phyloP scores from a whole-genome alignment of 2,329 filamentous ascomycete species.

The Trichoderma koningii region DNA sequence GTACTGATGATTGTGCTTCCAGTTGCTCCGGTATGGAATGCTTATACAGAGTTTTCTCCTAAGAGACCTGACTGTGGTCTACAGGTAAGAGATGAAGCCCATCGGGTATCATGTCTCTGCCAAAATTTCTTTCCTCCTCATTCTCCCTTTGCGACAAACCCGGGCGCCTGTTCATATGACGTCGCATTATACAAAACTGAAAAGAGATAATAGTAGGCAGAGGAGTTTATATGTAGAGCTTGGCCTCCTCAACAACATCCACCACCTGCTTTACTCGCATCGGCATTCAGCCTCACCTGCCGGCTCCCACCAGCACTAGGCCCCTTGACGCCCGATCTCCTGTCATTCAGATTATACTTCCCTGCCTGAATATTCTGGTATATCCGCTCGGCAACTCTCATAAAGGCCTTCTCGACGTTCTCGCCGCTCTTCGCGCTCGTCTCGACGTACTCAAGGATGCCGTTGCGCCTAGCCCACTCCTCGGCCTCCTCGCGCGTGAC shows the following conservation, averaged over 20 bases:
- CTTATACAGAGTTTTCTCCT: not conserved
- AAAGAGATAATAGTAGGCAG: no score
- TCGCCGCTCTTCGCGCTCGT: conserved; percentile 95
- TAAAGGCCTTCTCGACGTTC: conserved; percentile 89
- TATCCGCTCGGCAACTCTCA: conserved; percentile 91
- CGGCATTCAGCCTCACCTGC: conserved; percentile 50
- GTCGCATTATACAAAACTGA: conserved; percentile 6
- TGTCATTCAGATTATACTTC: conserved; percentile 90
- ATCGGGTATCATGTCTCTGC: conserved; percentile 37
- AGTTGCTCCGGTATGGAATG: not conserved
- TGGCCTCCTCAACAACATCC: conserved; percentile 50
- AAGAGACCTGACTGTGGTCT: not conserved
- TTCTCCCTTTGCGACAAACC: not conserved
- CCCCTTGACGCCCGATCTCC: conserved; percentile 87
- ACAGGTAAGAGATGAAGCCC: conserved; percentile 23
- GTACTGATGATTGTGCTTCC: conserved; percentile 8
- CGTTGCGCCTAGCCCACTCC: conserved; percentile 84
- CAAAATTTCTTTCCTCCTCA: not conserved
- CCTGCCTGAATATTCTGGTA: conserved; percentile 96
- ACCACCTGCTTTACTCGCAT: conserved; percentile 43
- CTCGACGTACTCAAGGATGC: conserved; percentile 90
- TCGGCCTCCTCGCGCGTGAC: conserved; percentile 82
- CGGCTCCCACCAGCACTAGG: conserved; percentile 53
- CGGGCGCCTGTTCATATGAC: not conserved
- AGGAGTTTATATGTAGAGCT: no score